Percentiles rank a stretch among this genome's conserved stretches.
These are phyloP conservation scores for Lasiodiplodia sp. DNA, from an alignment of 2,329 filamentous ascomycete species.

Conservation along the genomic window DNA sequence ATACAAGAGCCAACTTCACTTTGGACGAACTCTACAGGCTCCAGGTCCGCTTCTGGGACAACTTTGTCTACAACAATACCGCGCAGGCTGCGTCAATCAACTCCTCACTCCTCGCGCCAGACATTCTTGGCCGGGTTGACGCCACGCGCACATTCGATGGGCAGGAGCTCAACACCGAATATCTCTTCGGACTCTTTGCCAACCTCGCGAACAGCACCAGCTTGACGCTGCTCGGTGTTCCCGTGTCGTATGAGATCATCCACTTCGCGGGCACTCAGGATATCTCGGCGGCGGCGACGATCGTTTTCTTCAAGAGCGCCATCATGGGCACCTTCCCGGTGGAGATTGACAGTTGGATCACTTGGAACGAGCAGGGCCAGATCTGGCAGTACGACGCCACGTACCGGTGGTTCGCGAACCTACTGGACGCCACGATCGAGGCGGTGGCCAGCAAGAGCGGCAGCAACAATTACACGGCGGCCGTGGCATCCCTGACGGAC, in stretches of 20 bases:
- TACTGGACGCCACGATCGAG: constrained; percentile 37
- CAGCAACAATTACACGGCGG: not conserved
- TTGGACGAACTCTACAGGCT: constrained; percentile 41
- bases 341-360: constrained; percentile 45
- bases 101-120: constrained; percentile 40
- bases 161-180: constrained; percentile 49
- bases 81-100: constrained; percentile 43
- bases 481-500: not conserved
- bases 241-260: constrained; percentile 38
- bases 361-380: constrained; percentile 39
- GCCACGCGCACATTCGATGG: constrained; percentile 45
- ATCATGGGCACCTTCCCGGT: constrained; percentile 39
- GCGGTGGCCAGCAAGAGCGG: not conserved
- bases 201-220: constrained; percentile 32
- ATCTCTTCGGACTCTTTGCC: constrained; percentile 49
- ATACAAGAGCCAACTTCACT: constrained; percentile 34
- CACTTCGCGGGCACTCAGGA: constrained; percentile 45
- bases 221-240: constrained; percentile 36
- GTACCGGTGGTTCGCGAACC: constrained; percentile 43
- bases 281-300: constrained; percentile 40
- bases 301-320: constrained; percentile 40
- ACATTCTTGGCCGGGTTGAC: constrained; percentile 45
- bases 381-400: constrained; percentile 46
- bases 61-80: constrained; percentile 35
- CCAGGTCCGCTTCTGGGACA: constrained; percentile 40